Evolutionary conservation across 371 early-diverging fungal genomes (phyloP), one percentile per base, ranked within the genome.

Genomic region (Lichtheimia ramosa): DNA sequence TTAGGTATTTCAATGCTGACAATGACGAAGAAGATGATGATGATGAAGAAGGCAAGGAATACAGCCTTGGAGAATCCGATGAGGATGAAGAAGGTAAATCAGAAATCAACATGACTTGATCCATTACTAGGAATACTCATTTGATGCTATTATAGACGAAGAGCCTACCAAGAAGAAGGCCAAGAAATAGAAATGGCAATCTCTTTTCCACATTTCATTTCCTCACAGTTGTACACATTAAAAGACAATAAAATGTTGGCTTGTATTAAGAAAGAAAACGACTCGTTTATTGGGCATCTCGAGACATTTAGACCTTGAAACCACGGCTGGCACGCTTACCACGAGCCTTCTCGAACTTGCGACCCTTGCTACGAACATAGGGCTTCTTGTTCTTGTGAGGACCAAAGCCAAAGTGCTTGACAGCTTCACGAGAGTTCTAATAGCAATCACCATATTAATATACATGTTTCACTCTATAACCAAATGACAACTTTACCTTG

Each of bases 281-380:
- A 34, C 34, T 34, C 10, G 34, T 34, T 34, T 34, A 34, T 34
- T 6, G 34, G 34, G 1, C 0, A 34, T 34, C 10, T 8, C 10
- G 10, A 8, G 34, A 8, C 6, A 8, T 80, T 87, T 89, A 92
- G 66, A 80, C 87, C 89, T 93, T 93, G 92, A 89, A 95, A 74
- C 96, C 96, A 75, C 94, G 92, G 79, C 89, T 89, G 71, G 92
- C 89, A 89, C 99, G 92, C 81, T 96, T 93, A 89, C 98, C 98
- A 94, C 99, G 96, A 75, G 98, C 98, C 61, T 86, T 83, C 84
- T 98, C 98, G 84, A 96, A 97, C 92, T 99, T 99, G 87, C 99
- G 92, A 64, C 99, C 99, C 94, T 97, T 97, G 83, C 93, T 91
- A 73, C 94, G 92, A 75, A 97, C 93, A 75, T 92, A 96, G 71